A percentile compares a stretch with the other conserved stretches of the same genome.
Evolutionary conservation across 768 basidiomycete species (phyloP).

Genomic region (Pleurotus salmoneostramineus): DNA sequence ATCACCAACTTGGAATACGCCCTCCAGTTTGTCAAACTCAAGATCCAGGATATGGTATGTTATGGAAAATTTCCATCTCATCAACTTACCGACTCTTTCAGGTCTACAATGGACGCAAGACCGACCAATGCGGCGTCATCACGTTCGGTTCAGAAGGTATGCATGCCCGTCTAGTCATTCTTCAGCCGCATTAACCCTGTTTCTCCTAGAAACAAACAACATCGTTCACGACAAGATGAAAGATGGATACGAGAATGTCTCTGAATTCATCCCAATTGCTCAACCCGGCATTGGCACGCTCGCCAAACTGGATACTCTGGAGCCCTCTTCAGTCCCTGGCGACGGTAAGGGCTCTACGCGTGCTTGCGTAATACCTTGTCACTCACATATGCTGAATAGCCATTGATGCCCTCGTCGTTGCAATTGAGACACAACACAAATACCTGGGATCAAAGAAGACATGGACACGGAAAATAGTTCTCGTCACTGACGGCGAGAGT

Average conservation of each 20-base stretch:
- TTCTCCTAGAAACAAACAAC: conserved; percentile 56
- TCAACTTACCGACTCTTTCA: conserved; percentile 23
- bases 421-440: conserved; percentile 69
- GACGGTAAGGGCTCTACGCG: conserved; percentile 50
- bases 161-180: background rate
- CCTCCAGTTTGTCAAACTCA: conserved; percentile 84
- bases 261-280: conserved; percentile 65
- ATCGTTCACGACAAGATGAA: conserved; percentile 47
- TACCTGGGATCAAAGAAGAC: conserved; percentile 69
- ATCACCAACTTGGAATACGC: conserved; percentile 80
- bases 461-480: conserved; percentile 80
- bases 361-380: background rate
- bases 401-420: conserved; percentile 85
- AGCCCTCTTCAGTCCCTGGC: conserved; percentile 51
- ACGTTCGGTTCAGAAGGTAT: conserved; percentile 79
- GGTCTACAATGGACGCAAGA: conserved; percentile 92
- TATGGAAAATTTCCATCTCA: background rate
- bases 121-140: conserved; percentile 90
- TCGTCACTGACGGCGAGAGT: conserved; percentile 84
- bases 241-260: conserved; percentile 72
- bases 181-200: background rate
- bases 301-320: conserved; percentile 56
- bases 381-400: conserved; percentile 36
- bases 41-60: conserved; percentile 86
- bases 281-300: conserved; percentile 66